phyloP scores from a whole-genome alignment of 169 alveolate genomes.

The Plasmodium vivax region DNA sequence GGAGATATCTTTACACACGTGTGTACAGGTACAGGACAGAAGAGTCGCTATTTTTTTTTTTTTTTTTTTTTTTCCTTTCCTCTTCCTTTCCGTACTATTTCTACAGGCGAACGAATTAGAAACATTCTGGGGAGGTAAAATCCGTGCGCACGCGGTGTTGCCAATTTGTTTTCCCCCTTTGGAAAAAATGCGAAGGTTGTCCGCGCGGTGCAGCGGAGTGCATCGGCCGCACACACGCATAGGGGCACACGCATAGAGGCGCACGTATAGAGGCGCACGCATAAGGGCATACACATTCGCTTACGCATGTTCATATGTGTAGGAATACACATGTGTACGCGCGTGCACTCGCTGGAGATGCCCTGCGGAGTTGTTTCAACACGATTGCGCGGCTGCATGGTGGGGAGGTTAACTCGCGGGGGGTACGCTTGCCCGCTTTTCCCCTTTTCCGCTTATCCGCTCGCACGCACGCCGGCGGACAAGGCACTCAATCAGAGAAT shows the following conservation, averaged over 20 bases:
- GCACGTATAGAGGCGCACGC: neutral
- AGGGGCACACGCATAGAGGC: slow-evolving; percentile 7
- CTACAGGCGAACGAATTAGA: neutral
- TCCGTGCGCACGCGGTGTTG: neutral
- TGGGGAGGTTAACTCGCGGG: neutral
- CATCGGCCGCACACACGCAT: slow-evolving; percentile 8
- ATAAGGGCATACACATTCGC: slow-evolving; percentile 1
- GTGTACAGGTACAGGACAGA: neutral
- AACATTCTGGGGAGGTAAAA: neutral
- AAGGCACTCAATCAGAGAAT: neutral
- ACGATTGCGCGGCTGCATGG: neutral
- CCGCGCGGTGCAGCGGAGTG: slow-evolving; percentile 42
- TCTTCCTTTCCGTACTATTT: neutral
- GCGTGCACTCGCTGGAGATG: neutral
- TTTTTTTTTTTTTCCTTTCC: neutral
- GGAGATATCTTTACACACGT: neutral
- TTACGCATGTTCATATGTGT: neutral
- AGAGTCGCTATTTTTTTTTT: neutral
- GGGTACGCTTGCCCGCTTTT: neutral
- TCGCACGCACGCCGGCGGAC: neutral
- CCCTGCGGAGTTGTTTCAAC: neutral
- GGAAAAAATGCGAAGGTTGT: neutral
- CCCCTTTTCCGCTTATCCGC: no score
- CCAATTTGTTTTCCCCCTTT: neutral
- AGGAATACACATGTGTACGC: neutral